Percentiles rank a stretch among this genome's conserved stretches.
phyloP scores from a whole-genome alignment of 169 alveolate species.

The Plasmodium yoelii region DNA sequence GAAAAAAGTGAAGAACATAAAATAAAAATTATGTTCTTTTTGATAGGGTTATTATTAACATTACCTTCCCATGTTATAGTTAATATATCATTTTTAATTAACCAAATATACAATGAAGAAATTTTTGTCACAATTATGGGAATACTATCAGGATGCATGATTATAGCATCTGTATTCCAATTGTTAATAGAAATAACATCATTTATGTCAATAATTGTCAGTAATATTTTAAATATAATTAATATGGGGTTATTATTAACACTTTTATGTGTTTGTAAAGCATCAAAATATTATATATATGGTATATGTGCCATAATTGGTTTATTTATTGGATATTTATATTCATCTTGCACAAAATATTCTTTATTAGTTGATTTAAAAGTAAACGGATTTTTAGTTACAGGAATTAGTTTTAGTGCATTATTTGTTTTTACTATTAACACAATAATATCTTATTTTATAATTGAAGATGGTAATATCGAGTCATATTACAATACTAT shows the following conservation, averaged over 20 bases:
- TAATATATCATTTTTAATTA: slow-evolving; percentile 57
- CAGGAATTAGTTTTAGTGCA: slow-evolving; percentile 50
- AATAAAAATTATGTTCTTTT: slow-evolving; percentile 30
- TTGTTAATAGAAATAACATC: slow-evolving; percentile 43
- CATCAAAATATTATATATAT: slow-evolving; percentile 37
- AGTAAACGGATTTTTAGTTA: slow-evolving; percentile 48
- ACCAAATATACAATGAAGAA: slow-evolving; percentile 31
- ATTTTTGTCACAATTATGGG: slow-evolving; percentile 39
- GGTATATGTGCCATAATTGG: slow-evolving; percentile 25
- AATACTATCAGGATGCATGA: slow-evolving; percentile 42
- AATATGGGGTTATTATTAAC: slow-evolving; percentile 8
- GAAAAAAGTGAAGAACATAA: slow-evolving; percentile 11
- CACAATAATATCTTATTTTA: slow-evolving; percentile 32
- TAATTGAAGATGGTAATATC: slow-evolving; percentile 44
- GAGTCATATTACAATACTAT: slow-evolving; percentile 44
- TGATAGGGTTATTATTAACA: slow-evolving; percentile 38
- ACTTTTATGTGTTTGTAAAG: slow-evolving; percentile 22
- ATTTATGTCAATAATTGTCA: slow-evolving; percentile 29
- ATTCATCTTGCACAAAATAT: slow-evolving; percentile 60
- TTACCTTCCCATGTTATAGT: slow-evolving; percentile 49
- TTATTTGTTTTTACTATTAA: slow-evolving; percentile 39
- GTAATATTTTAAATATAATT: slow-evolving; percentile 17
- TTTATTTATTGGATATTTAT: slow-evolving; percentile 48
- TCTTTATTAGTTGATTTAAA: slow-evolving; percentile 11
- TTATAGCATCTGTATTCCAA: slow-evolving; percentile 34